Percentiles rank a stretch among this genome's conserved stretches.
phyloP scores from a whole-genome alignment of 2,329 filamentous ascomycete species.

The Stachybotrys echinatus region DNA sequence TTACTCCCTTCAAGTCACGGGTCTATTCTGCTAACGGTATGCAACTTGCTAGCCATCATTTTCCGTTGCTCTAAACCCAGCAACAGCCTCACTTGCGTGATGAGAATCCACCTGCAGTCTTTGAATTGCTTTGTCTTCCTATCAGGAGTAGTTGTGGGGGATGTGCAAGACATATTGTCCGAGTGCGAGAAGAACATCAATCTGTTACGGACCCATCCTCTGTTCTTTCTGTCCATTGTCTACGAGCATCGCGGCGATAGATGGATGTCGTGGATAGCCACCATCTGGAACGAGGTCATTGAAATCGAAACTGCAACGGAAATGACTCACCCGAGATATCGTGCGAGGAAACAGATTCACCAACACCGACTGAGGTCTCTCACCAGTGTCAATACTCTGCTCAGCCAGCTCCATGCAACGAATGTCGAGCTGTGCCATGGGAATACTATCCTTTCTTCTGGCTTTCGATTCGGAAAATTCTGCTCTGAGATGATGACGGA shows the following conservation, averaged over 20 bases:
- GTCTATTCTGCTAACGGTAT: neutral
- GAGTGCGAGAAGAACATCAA: neutral
- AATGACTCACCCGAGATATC: constrained; percentile 4
- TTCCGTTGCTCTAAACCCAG: constrained; percentile 1
- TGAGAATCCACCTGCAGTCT: neutral
- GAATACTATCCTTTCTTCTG: constrained; percentile 2
- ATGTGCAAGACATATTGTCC: neutral
- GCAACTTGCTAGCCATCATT: neutral
- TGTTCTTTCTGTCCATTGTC: constrained; percentile 5
- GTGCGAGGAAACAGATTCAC: neutral
- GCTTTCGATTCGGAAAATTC: constrained; percentile 1
- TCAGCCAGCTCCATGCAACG: constrained; percentile 4
- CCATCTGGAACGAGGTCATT: constrained; percentile 2
- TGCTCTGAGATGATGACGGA: neutral
- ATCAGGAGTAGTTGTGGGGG: neutral
- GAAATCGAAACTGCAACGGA: constrained; percentile 5
- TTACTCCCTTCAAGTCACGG: neutral
- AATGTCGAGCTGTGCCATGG: constrained; percentile 5
- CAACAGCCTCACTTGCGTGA: neutral
- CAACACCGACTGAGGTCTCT: neutral
- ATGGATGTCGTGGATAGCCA: constrained; percentile 3
- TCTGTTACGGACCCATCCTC: constrained; percentile 5
- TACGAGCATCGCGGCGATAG: constrained; percentile 2
- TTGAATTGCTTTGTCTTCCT: constrained; percentile 3
- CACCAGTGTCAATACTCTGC: constrained; percentile 2